Conservation (phyloP, 164 flowering plant species). For the Aristolochia fimbriata region DNA sequence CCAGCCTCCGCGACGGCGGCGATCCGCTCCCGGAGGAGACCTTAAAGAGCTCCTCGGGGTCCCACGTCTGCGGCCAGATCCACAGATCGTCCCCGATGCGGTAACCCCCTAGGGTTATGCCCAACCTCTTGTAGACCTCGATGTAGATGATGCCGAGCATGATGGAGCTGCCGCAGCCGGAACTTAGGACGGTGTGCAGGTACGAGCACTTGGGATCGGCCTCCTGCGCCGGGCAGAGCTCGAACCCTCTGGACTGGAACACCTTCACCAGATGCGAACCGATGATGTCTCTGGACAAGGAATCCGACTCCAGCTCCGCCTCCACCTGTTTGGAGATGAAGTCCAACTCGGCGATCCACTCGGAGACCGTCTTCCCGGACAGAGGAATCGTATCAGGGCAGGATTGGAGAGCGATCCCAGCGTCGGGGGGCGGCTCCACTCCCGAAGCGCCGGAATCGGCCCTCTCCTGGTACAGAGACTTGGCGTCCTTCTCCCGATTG, state of each 20-base stretch:
- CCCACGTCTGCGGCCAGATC: slow-evolving; percentile 63
- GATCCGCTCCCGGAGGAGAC: slow-evolving; percentile 50
- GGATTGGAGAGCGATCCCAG: slow-evolving; percentile 12
- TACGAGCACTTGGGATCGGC: slow-evolving; percentile 50
- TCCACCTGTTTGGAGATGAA: slow-evolving; percentile 51
- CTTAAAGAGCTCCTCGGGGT: slow-evolving; percentile 60
- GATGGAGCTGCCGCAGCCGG: slow-evolving; percentile 49
- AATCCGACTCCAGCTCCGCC: slow-evolving; percentile 38
- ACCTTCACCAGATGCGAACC: slow-evolving; percentile 60
- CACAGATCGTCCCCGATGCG: slow-evolving; percentile 71
- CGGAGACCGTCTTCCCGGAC: slow-evolving; percentile 42
- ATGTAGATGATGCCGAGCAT: slow-evolving; percentile 58
- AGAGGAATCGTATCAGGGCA: slow-evolving; percentile 40
- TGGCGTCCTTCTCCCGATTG: slow-evolving; percentile 42
- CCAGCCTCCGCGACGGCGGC: slow-evolving; percentile 44
- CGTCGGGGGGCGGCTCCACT: slow-evolving; percentile 13
- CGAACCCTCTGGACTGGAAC: slow-evolving; percentile 45
- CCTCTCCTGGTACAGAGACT: slow-evolving; percentile 38
- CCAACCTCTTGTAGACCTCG: slow-evolving; percentile 62
- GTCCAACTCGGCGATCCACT: slow-evolving; percentile 55
- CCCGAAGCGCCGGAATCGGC: slow-evolving; percentile 34
- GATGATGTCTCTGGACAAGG: slow-evolving; percentile 33
- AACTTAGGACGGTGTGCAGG: slow-evolving; percentile 48
- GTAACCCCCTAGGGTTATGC: slow-evolving; percentile 52
- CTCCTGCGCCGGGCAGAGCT: slow-evolving; percentile 32